Percentiles rank a stretch among this genome's conserved stretches.
These are phyloP conservation scores for Tylopilus vinaceipallidus DNA, from an alignment of 768 basidiomycete genomes.

Conservation along the genomic window DNA sequence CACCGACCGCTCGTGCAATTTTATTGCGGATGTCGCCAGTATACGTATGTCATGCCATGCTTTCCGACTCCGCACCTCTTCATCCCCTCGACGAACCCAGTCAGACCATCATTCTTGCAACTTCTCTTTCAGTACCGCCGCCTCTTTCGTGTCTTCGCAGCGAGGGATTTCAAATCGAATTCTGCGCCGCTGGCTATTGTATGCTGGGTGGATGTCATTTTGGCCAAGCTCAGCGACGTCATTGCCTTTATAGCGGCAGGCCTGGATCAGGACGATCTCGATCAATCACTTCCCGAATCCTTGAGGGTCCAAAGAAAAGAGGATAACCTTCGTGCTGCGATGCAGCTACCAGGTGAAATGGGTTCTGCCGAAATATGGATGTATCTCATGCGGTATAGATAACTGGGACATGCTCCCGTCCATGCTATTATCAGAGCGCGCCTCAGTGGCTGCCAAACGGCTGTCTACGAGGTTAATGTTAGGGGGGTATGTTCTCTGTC, in stretches of 20 bases:
- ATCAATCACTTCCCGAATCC: constrained; percentile 24
- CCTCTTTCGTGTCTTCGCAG: constrained; percentile 45
- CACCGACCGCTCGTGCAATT: constrained; percentile 1
- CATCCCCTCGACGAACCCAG: constrained; percentile 21
- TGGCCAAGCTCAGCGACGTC: constrained; percentile 50
- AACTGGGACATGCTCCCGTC: constrained; percentile 48
- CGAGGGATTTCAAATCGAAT: constrained; percentile 26
- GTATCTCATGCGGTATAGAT: constrained; percentile 37
- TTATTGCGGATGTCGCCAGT: constrained; percentile 13
- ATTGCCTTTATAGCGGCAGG: constrained; percentile 32
- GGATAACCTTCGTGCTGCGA: constrained; percentile 54
- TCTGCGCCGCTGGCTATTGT: constrained; percentile 36
- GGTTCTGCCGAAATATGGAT: background rate
- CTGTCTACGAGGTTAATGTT: constrained; percentile 56
- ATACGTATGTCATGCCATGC: constrained; percentile 18
- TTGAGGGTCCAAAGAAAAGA: constrained; percentile 44
- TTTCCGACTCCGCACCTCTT: background rate
- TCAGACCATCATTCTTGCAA: constrained; percentile 30
- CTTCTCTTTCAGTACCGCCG: constrained; percentile 53
- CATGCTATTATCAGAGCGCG: constrained; percentile 44
- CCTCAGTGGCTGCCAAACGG: constrained; percentile 61
- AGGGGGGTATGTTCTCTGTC: constrained; percentile 51
- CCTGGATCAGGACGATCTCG: constrained; percentile 8
- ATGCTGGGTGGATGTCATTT: constrained; percentile 65
- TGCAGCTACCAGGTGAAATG: constrained; percentile 63